phyloP scores from a whole-genome alignment of 768 basidiomycete species.

The Podaxis sp. region DNA sequence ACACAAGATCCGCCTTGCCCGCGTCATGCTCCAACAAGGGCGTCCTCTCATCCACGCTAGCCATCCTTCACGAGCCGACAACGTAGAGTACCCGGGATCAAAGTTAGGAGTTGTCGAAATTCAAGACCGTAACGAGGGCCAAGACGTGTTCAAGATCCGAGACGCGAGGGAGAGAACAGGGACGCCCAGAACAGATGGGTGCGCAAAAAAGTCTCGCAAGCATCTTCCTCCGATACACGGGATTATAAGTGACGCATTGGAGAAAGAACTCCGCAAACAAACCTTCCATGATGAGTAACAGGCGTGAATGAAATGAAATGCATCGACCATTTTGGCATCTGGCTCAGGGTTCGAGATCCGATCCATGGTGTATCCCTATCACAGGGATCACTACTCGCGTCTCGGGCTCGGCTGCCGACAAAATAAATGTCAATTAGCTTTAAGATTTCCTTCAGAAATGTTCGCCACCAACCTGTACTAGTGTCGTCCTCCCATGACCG shows the following conservation, averaged over 20 bases:
- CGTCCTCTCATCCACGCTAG: constrained; percentile 18
- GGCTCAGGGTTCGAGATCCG: constrained; percentile 3
- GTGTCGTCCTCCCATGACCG: background rate
- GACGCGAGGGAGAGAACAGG: background rate
- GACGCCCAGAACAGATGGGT: no score
- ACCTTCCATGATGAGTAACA: background rate
- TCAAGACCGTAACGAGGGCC: background rate
- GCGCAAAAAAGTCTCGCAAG: background rate
- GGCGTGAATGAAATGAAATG: background rate
- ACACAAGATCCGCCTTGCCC: constrained; percentile 37
- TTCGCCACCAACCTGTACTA: background rate
- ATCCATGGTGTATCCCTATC: background rate
- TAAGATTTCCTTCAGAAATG: background rate
- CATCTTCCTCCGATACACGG: background rate
- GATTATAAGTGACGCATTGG: background rate
- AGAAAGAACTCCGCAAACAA: background rate
- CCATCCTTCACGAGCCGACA: background rate
- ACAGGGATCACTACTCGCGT: background rate
- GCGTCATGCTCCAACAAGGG: constrained; percentile 28
- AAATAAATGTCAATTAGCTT: background rate
- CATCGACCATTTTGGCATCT: background rate
- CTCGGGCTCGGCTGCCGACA: background rate
- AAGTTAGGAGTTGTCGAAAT: background rate
- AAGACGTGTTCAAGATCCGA: background rate
- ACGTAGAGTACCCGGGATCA: background rate